A percentile compares a stretch with the other conserved stretches of the same genome.
Conservation (phyloP, 106 monocot species). For the Platanthera zijinensis region DNA sequence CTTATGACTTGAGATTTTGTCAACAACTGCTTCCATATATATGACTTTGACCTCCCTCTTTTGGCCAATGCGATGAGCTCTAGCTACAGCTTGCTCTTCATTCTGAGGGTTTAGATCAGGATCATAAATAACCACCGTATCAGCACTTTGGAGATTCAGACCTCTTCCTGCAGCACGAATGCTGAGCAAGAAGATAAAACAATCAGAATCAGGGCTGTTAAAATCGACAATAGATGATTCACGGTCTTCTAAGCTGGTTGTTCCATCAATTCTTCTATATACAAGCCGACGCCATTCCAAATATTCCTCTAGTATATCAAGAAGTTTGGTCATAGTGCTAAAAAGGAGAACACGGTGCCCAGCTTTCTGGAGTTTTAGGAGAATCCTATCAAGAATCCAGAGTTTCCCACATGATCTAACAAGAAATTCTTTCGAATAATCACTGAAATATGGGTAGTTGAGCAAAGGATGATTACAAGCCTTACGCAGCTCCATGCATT, state of each 20-base stretch:
- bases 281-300: slow-evolving; percentile 79
- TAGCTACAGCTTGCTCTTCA: slow-evolving; percentile 96
- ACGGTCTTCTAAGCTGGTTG: slow-evolving; percentile 87
- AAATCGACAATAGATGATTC: slow-evolving; percentile 94
- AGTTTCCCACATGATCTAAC: slow-evolving; percentile 93
- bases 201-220: slow-evolving; percentile 67
- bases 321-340: slow-evolving; percentile 97
- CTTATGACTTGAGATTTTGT: slow-evolving; percentile 84
- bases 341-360: slow-evolving; percentile 97
- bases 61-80: slow-evolving; percentile 98
- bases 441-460: slow-evolving; percentile 71
- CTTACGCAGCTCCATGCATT: slow-evolving; percentile 97
- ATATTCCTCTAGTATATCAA: slow-evolving; percentile 95
- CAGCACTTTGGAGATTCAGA: slow-evolving; percentile 93
- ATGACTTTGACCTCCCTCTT: slow-evolving; percentile 93
- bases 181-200: slow-evolving; percentile 97
- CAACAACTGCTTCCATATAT: slow-evolving; percentile 95
- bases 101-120: slow-evolving; percentile 99
- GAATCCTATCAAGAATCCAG: slow-evolving; percentile 94
- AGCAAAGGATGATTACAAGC: slow-evolving; percentile 93
- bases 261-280: slow-evolving; percentile 94
- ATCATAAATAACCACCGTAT: slow-evolving; percentile 96
- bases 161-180: slow-evolving; percentile 99
- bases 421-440: slow-evolving; percentile 76
- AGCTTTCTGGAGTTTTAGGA: slow-evolving; percentile 88